Conservation (phyloP, 2,329 filamentous ascomycete species). For the Cytospora piceicola region DNA sequence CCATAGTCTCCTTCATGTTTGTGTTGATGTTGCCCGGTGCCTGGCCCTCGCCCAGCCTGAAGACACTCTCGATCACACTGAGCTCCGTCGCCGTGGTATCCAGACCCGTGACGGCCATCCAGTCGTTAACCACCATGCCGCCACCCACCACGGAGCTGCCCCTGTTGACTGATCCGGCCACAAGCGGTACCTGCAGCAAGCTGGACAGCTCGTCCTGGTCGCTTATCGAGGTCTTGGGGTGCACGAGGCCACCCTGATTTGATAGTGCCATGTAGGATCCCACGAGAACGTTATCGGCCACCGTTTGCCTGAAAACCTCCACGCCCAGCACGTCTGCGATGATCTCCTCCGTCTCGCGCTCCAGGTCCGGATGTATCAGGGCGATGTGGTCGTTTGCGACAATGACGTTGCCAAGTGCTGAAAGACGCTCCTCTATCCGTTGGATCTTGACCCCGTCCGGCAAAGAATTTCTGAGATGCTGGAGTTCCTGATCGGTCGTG, state of each 20-base stretch:
- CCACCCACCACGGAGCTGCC: conserved; percentile 95
- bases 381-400: conserved; percentile 97
- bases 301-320: conserved; percentile 90
- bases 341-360: conserved; percentile 98
- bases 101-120: conserved; percentile 90
- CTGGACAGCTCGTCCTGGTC: conserved; percentile 97
- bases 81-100: conserved; percentile 98
- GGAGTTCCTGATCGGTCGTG: conserved; percentile 96
- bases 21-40: conserved; percentile 79
- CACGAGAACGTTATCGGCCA: conserved; percentile 95
- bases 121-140: conserved; percentile 96
- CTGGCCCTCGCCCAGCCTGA: conserved; percentile 86
- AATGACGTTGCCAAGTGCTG: conserved; percentile 95
- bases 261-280: conserved; percentile 95
- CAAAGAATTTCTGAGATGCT: conserved; percentile 93
- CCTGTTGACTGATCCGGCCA: conserved; percentile 91
- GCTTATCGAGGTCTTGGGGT: conserved; percentile 95
- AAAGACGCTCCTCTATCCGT: conserved; percentile 95
- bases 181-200: conserved; percentile 91
- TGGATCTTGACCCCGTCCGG: conserved; percentile 93
- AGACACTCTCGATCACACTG: conserved; percentile 94
- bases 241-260: conserved; percentile 95
- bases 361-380: conserved; percentile 92
- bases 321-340: conserved; percentile 92
- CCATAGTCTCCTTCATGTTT: conserved; percentile 94